These are phyloP conservation scores for Triticum turgidum DNA, from an alignment of 176 grass and related monocot genomes.

Conservation along the genomic window DNA sequence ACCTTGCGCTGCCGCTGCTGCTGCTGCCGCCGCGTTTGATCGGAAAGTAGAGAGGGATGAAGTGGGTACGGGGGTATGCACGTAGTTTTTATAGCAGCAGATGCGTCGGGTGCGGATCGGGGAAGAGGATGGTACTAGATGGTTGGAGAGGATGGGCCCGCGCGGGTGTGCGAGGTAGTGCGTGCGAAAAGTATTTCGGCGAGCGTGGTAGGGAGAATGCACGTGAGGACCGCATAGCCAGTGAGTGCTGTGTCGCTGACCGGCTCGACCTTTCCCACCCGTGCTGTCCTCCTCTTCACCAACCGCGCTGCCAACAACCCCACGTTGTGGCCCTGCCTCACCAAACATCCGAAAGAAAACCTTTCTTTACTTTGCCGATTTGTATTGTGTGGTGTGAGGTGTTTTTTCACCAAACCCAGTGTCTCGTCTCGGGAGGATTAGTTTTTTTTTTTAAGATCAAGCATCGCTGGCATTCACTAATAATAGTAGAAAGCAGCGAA, in stretches of 20 bases:
- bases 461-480: no score
- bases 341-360: not conserved
- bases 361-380: not conserved
- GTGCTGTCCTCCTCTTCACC: not conserved
- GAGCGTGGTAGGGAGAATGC: not conserved
- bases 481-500: no score
- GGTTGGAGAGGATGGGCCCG: not conserved
- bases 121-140: not conserved
- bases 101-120: slow-evolving; percentile 20
- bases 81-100: slow-evolving; percentile 21
- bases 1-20: slow-evolving; percentile 13
- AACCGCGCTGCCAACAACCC: not conserved
- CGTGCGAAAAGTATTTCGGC: slow-evolving; percentile 23
- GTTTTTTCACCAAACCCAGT: not conserved
- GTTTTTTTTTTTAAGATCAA: no score
- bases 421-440: no score
- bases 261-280: not conserved
- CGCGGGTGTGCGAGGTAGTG: not conserved
- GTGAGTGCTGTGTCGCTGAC: slow-evolving; percentile 1
- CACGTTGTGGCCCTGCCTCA: not conserved
- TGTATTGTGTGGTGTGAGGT: not conserved
- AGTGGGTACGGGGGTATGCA: not conserved
- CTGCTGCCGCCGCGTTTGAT: not conserved
- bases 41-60: not conserved
- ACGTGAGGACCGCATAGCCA: slow-evolving; percentile 19